phyloP scores from a whole-genome alignment of 164 flowering plant species.

The Litsea cubeba region DNA sequence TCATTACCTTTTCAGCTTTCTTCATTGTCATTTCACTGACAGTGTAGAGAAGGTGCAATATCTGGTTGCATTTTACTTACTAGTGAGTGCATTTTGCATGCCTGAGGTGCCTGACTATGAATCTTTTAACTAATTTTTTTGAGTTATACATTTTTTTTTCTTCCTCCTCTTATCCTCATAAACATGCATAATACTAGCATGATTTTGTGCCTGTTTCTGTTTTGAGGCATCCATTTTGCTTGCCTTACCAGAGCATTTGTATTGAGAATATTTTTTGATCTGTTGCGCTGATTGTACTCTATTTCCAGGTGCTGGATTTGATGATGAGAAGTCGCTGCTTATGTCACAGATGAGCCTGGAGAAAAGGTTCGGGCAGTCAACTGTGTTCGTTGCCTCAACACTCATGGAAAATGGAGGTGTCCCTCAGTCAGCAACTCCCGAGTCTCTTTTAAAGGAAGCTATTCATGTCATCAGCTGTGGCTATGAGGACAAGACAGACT shows the following conservation, averaged over 20 bases:
- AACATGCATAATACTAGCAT: no score
- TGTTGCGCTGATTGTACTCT: background rate
- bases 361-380: conserved; percentile 44
- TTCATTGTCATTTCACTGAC: no score
- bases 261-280: background rate
- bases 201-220: no score
- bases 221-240: no score
- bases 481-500: conserved; percentile 49
- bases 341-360: conserved; percentile 37
- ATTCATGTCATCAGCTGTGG: conserved; percentile 53
- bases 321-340: conserved; percentile 25
- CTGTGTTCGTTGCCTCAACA: conserved; percentile 43
- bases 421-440: conserved; percentile 23
- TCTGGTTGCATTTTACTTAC: background rate
- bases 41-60: no score
- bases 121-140: background rate
- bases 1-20: no score
- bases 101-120: background rate
- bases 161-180: background rate
- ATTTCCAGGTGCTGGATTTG: conserved; percentile 23
- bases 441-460: conserved; percentile 38
- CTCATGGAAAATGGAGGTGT: conserved; percentile 42
- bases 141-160: background rate
- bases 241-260: no score
- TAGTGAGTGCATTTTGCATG: background rate